Evolutionary conservation across 1,139 yeast genomes (phyloP).

Genomic region (Lodderomyces pseudojiufengensis): DNA sequence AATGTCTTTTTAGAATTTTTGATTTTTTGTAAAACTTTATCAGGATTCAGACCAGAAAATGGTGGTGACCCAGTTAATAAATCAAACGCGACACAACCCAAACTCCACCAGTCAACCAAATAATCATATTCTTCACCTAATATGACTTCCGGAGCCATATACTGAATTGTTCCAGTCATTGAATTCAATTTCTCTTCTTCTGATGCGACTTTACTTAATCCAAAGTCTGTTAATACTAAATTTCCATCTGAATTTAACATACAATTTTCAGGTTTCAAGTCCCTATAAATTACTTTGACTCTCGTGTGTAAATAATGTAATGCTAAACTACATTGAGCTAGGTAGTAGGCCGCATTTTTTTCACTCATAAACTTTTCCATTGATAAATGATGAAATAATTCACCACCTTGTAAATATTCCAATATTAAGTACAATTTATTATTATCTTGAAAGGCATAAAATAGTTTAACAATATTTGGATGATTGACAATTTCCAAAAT

Average conservation of each 20-base stretch:
- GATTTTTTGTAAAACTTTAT: slow-evolving; percentile 77
- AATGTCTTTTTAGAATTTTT: slow-evolving; percentile 60
- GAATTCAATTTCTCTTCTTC: slow-evolving; percentile 49
- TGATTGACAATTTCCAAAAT: slow-evolving; percentile 54
- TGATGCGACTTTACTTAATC: slow-evolving; percentile 70
- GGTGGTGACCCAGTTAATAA: slow-evolving; percentile 92
- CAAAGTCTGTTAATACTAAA: slow-evolving; percentile 86
- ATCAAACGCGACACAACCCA: slow-evolving; percentile 87
- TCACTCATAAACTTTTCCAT: slow-evolving; percentile 56
- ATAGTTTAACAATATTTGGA: slow-evolving; percentile 83
- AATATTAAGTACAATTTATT: slow-evolving; percentile 74
- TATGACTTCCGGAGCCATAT: slow-evolving; percentile 94
- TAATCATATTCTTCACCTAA: slow-evolving; percentile 83
- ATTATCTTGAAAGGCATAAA: slow-evolving; percentile 85
- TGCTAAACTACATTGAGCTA: slow-evolving; percentile 85
- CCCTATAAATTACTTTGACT: slow-evolving; percentile 85
- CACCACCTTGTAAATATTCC: slow-evolving; percentile 93
- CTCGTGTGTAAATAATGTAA: slow-evolving; percentile 67
- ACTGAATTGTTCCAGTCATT: slow-evolving; percentile 90
- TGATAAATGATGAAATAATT: slow-evolving; percentile 76
- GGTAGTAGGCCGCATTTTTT: slow-evolving; percentile 72
- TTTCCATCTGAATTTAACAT: slow-evolving; percentile 76
- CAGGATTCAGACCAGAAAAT: slow-evolving; percentile 84
- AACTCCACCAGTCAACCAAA: slow-evolving; percentile 95
- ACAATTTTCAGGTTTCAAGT: slow-evolving; percentile 92